phyloP scores from a whole-genome alignment of 1,284 basidiomycete species.

The Coniophora puteana region DNA sequence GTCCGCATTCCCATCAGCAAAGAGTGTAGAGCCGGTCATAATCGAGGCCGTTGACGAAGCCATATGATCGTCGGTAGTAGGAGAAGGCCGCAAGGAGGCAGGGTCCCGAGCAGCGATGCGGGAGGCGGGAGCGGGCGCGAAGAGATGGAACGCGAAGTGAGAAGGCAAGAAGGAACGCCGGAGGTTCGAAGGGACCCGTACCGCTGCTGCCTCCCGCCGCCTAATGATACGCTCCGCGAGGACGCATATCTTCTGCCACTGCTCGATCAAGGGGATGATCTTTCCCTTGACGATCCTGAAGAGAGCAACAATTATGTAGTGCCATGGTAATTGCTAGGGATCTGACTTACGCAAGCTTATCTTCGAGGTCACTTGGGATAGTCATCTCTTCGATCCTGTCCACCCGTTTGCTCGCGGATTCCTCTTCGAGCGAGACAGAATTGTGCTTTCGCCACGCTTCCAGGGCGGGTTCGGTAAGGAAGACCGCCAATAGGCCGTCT shows the following conservation, averaged over 20 bases:
- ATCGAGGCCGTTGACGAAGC: slow-evolving; percentile 27
- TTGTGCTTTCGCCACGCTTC: slow-evolving; percentile 83
- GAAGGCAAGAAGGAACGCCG: slow-evolving; percentile 58
- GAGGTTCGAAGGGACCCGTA: slow-evolving; percentile 66
- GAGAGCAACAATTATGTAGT: slow-evolving; percentile 7
- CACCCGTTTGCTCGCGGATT: slow-evolving; percentile 76
- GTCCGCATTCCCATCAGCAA: slow-evolving; percentile 17
- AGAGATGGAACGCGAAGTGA: slow-evolving; percentile 56
- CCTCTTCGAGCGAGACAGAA: slow-evolving; percentile 77
- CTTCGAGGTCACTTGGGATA: slow-evolving; percentile 88
- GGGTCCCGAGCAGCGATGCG: slow-evolving; percentile 9
- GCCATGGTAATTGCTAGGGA: slow-evolving; percentile 1
- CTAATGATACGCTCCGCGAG: slow-evolving; percentile 83
- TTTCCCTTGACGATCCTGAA: slow-evolving; percentile 66
- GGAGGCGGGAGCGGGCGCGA: slow-evolving; percentile 31
- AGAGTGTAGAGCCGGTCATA: slow-evolving; percentile 22
- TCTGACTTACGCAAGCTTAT: slow-evolving; percentile 69
- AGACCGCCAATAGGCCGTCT: slow-evolving; percentile 78
- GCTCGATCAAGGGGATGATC: slow-evolving; percentile 74
- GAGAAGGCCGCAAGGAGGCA: slow-evolving; percentile 24
- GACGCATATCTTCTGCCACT: slow-evolving; percentile 87
- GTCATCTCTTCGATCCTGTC: slow-evolving; percentile 86
- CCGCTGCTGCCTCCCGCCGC: slow-evolving; percentile 83
- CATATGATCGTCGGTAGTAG: no score
- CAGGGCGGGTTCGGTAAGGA: slow-evolving; percentile 78